phyloP scores from a whole-genome alignment of 345 rosid species.

The Bruguiera gymnorhiza region DNA sequence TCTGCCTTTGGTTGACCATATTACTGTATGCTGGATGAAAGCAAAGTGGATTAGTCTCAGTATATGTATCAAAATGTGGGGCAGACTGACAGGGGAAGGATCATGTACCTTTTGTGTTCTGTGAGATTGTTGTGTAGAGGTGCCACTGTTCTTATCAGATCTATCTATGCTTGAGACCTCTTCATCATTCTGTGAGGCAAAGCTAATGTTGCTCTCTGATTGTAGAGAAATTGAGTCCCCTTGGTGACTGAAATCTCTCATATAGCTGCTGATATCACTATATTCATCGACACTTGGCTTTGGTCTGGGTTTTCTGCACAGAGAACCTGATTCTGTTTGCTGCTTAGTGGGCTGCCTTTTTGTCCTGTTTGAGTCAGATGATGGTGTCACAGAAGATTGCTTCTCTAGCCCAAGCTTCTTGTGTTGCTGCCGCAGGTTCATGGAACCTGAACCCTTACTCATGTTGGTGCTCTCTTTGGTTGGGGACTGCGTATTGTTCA shows the following conservation, averaged over 20 bases:
- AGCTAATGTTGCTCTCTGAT: conserved; percentile 58
- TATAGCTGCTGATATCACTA: conserved; percentile 41
- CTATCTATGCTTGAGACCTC: conserved; percentile 64
- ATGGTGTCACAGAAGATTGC: conserved; percentile 36
- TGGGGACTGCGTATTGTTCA: conserved; percentile 29
- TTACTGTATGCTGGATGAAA: conserved; percentile 47
- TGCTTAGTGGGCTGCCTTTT: conserved; percentile 49
- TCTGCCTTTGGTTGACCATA: conserved; percentile 35
- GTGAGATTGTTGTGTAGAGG: conserved; percentile 30
- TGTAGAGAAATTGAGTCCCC: conserved; percentile 41
- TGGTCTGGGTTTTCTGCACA: conserved; percentile 32
- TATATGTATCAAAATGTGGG: conserved; percentile 6
- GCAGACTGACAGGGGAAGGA: conserved; percentile 23
- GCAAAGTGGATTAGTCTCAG: conserved; percentile 21
- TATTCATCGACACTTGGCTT: conserved; percentile 42
- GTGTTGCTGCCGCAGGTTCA: conserved; percentile 48
- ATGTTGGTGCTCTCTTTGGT: conserved; percentile 33
- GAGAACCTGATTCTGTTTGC: conserved; percentile 47
- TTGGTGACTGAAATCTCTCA: conserved; percentile 44
- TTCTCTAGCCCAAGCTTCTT: conserved; percentile 51
- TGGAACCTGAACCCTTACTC: conserved; percentile 38
- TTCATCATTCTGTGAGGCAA: conserved; percentile 48
- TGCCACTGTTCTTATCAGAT: conserved; percentile 33
- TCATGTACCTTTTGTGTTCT: conserved; percentile 41
- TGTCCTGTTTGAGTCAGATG: conserved; percentile 43